Percentiles rank a stretch among this genome's conserved stretches.
Evolutionary conservation across 2,329 filamentous ascomycete genomes (phyloP).

Genomic region (Fusarium sp.): DNA sequence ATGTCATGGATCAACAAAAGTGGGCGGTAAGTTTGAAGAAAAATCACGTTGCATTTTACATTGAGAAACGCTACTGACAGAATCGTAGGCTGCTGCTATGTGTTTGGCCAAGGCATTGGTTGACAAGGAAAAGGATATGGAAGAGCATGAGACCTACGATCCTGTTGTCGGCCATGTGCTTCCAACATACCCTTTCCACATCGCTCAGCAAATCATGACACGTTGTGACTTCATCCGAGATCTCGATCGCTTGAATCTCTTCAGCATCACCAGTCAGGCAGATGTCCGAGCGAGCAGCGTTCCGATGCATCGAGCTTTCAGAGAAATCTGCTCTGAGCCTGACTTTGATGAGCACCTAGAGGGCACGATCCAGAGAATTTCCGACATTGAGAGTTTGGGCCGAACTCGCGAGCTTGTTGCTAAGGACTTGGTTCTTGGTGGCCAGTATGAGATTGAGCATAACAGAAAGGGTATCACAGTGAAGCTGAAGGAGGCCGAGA

Average conservation of each 20-base stretch:
- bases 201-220: conserved; percentile 93
- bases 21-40: conserved; percentile 76
- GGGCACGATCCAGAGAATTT: conserved; percentile 84
- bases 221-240: conserved; percentile 92
- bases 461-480: conserved; percentile 57
- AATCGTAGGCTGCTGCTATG: conserved; percentile 83
- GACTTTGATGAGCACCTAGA: conserved; percentile 88
- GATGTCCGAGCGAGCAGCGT: conserved; percentile 93
- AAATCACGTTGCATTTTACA: background rate
- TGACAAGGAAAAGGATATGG: conserved; percentile 77
- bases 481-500: conserved; percentile 58
- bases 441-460: conserved; percentile 76
- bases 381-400: conserved; percentile 92
- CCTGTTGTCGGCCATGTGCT: conserved; percentile 77
- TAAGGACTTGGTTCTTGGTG: conserved; percentile 90
- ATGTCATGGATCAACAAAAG: conserved; percentile 98
- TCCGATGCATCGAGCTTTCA: conserved; percentile 94
- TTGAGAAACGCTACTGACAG: conserved; percentile 19
- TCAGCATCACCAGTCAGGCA: conserved; percentile 89
- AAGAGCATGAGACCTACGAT: conserved; percentile 70
- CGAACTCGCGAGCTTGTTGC: conserved; percentile 95
- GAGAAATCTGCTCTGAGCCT: conserved; percentile 79
- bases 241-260: conserved; percentile 94
- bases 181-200: conserved; percentile 83
- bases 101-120: conserved; percentile 91